phyloP scores from a whole-genome alignment of 2,329 filamentous ascomycete species.

The Fusarium piperis region DNA sequence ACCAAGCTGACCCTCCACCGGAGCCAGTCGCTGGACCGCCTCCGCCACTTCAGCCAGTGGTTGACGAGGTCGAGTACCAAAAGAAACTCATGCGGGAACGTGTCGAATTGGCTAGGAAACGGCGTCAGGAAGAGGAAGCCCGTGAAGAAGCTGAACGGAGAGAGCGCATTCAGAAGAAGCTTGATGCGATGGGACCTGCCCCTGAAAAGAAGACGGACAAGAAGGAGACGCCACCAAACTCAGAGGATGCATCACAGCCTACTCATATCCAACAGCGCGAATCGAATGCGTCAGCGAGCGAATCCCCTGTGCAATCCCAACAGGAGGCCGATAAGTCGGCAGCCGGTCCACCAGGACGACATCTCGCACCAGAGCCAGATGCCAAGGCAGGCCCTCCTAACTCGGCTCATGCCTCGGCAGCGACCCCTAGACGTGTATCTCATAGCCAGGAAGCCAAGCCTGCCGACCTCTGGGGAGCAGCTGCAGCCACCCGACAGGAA shows the following conservation, averaged over 20 bases:
- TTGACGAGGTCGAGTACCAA: slow-evolving; percentile 70
- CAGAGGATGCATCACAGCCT: slow-evolving; percentile 51
- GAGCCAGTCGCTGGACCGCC: slow-evolving; percentile 47
- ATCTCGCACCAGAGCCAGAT: slow-evolving; percentile 20
- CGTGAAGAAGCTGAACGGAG: slow-evolving; percentile 77
- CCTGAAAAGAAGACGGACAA: slow-evolving; percentile 69
- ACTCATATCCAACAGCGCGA: slow-evolving; percentile 50
- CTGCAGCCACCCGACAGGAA: slow-evolving; percentile 54
- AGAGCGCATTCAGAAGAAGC: slow-evolving; percentile 76
- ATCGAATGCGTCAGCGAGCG: slow-evolving; percentile 3
- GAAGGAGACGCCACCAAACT: slow-evolving; percentile 55
- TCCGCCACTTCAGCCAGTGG: slow-evolving; percentile 47
- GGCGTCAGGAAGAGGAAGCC: slow-evolving; percentile 73
- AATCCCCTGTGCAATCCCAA: slow-evolving; percentile 23
- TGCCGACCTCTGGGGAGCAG: slow-evolving; percentile 51
- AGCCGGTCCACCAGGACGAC: slow-evolving; percentile 1
- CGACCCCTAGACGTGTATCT: slow-evolving; percentile 43
- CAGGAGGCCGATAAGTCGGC: slow-evolving; percentile 28
- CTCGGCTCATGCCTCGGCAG: slow-evolving; percentile 17
- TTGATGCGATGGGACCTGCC: slow-evolving; percentile 74
- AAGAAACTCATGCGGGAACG: slow-evolving; percentile 79
- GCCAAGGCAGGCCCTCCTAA: slow-evolving; percentile 25
- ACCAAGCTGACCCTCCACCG: slow-evolving; percentile 41
- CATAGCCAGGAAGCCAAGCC: slow-evolving; percentile 48
- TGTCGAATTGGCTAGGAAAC: slow-evolving; percentile 74